These are phyloP conservation scores for Medakamo hakoo DNA, from an alignment of 139 green algal genomes.

Conservation along the genomic window DNA sequence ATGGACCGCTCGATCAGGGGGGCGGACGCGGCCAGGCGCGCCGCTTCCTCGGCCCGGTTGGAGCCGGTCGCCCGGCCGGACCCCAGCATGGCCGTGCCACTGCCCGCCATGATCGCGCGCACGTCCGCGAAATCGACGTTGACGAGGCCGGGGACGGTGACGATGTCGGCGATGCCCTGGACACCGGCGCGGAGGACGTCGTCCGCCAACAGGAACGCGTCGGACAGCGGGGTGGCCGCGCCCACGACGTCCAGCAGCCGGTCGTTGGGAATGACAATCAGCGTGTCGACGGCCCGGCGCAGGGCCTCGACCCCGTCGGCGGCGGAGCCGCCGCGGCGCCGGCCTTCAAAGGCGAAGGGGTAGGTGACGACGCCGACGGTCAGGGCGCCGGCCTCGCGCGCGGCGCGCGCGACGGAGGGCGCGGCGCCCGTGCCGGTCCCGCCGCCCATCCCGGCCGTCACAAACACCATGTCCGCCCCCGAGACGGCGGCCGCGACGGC, in stretches of 20 bases:
- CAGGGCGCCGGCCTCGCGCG: slow-evolving; percentile 59
- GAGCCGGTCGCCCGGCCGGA: slow-evolving; percentile 42
- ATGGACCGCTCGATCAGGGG: slow-evolving; percentile 92
- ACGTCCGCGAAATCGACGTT: slow-evolving; percentile 99
- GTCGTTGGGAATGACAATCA: slow-evolving; percentile 91
- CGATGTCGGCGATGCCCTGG: slow-evolving; percentile 89
- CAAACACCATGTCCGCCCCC: slow-evolving; percentile 73
- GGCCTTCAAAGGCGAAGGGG: slow-evolving; percentile 89
- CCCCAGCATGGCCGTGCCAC: slow-evolving; percentile 87
- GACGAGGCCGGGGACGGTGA: slow-evolving; percentile 83
- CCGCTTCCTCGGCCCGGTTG: slow-evolving; percentile 41
- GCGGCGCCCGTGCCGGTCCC: slow-evolving; percentile 82
- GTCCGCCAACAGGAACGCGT: slow-evolving; percentile 84
- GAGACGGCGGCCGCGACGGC: slow-evolving; percentile 34
- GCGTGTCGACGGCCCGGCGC: slow-evolving; percentile 51
- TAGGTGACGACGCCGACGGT: slow-evolving; percentile 88
- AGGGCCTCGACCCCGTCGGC: slow-evolving; percentile 61
- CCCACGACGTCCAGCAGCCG: neutral
- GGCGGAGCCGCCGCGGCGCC: slow-evolving; percentile 27
- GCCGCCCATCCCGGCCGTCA: slow-evolving; percentile 86
- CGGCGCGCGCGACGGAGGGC: slow-evolving; percentile 65
- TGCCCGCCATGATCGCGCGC: slow-evolving; percentile 78
- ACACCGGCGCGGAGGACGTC: slow-evolving; percentile 85
- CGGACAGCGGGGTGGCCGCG: slow-evolving; percentile 23
- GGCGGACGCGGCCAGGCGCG: slow-evolving; percentile 56